Conservation (phyloP, 805 yeast species). For the Millerozyma miso region DNA sequence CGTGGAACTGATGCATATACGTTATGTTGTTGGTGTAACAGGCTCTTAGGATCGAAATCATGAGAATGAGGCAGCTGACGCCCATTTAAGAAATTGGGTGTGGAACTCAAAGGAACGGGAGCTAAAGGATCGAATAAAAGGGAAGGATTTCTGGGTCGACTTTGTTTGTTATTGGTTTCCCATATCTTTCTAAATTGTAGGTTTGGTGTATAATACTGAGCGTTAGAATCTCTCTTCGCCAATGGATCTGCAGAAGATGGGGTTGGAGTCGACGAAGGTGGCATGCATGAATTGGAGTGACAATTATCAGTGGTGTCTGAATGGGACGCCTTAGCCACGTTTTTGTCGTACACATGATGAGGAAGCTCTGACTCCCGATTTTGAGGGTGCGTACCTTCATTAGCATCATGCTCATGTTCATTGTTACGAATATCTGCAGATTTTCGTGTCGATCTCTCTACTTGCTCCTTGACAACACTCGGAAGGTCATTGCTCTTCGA, state of each 20-base stretch:
- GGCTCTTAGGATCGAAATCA: slow-evolving; percentile 2
- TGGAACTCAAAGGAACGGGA: slow-evolving; percentile 26
- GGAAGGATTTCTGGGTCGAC: slow-evolving; percentile 44
- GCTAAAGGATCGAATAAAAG: slow-evolving; percentile 48
- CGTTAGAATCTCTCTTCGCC: background rate
- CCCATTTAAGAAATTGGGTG: background rate
- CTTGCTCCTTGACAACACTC: no score
- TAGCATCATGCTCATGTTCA: no score
- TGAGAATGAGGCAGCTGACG: slow-evolving; percentile 5
- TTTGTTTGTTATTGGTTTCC: slow-evolving; percentile 15
- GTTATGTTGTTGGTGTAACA: background rate
- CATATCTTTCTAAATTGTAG: slow-evolving; percentile 35
- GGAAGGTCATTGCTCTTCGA: background rate
- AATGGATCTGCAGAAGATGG: background rate
- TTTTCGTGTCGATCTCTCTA: no score
- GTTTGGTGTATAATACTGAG: slow-evolving; percentile 21
- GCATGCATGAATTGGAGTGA: background rate
- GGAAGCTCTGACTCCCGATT: no score
- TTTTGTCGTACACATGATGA: no score
- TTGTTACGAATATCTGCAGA: no score
- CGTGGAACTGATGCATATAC: background rate
- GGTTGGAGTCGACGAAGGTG: background rate
- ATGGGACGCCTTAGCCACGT: no score
- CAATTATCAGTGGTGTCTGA: no score
- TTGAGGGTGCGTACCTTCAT: no score